These are phyloP conservation scores for Aegilops umbellulata DNA, from an alignment of 176 grass and related monocot species.

Conservation along the genomic window DNA sequence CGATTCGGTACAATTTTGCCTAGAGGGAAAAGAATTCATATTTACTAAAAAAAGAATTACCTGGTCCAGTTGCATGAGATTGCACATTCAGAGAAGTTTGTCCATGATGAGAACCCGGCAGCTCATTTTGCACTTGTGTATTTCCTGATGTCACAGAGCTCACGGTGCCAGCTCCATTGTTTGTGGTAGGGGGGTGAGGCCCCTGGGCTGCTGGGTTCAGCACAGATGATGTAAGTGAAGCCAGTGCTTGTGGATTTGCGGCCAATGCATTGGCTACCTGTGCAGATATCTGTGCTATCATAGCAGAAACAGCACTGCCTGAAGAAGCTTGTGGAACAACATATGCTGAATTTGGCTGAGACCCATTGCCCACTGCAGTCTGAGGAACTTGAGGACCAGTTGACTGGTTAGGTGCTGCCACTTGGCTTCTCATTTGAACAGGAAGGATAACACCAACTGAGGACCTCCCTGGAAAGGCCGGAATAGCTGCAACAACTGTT, in stretches of 20 bases:
- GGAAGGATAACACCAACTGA: constrained; percentile 72
- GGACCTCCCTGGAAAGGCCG: constrained; percentile 49
- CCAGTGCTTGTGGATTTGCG: constrained; percentile 27
- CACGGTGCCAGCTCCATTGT: constrained; percentile 10
- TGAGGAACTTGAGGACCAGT: constrained; percentile 39
- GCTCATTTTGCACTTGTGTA: constrained; percentile 20
- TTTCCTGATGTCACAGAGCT: constrained; percentile 13
- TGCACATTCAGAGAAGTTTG: constrained; percentile 8
- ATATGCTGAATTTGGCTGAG: constrained; percentile 40
- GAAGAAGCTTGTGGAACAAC: constrained; percentile 47
- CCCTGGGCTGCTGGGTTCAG: constrained; percentile 36
- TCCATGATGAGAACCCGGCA: background rate
- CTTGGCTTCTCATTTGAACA: constrained; percentile 67
- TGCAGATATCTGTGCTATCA: constrained; percentile 57
- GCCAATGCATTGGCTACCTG: constrained; percentile 45
- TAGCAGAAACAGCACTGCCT: constrained; percentile 53
- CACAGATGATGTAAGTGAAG: constrained; percentile 27
- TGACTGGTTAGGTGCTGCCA: constrained; percentile 29
- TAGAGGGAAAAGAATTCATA: background rate
- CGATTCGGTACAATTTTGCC: background rate
- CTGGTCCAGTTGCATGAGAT: background rate
- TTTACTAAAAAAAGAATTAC: constrained; percentile 8
- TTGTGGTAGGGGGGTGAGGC: constrained; percentile 22
- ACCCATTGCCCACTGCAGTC: constrained; percentile 21
- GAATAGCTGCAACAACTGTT: constrained; percentile 66